phyloP scores from a whole-genome alignment of 495 filamentous ascomycete genomes.

The Annulohypoxylon bovei region DNA sequence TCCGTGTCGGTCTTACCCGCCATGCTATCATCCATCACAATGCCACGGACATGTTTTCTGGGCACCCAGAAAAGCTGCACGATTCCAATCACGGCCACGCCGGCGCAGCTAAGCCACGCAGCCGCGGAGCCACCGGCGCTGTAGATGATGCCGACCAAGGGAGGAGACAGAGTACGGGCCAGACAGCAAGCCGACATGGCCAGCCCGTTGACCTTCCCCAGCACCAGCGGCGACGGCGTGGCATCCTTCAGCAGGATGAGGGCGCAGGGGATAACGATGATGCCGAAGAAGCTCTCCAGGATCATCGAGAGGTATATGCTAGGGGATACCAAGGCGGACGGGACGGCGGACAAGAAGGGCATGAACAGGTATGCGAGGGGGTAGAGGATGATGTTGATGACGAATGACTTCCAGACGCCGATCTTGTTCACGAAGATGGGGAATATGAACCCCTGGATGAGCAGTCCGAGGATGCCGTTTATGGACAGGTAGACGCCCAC shows the following conservation, averaged over 20 bases:
- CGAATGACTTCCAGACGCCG: conserved; percentile 73
- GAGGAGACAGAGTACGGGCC: conserved; percentile 73
- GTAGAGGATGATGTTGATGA: conserved; percentile 70
- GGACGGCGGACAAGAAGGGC: conserved; percentile 69
- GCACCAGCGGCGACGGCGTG: conserved; percentile 65
- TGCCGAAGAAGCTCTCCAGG: conserved; percentile 73
- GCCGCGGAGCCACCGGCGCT: conserved; percentile 67
- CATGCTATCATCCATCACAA: conserved; percentile 15
- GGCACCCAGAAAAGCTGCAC: conserved; percentile 70
- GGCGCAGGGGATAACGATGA: conserved; percentile 73
- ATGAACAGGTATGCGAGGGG: conserved; percentile 76
- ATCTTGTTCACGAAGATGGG: conserved; percentile 69
- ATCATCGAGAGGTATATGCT: conserved; percentile 71
- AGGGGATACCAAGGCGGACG: conserved; percentile 58
- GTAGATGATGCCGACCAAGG: conserved; percentile 72
- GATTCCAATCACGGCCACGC: conserved; percentile 69
- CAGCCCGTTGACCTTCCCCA: conserved; percentile 78
- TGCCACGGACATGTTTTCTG: conserved; percentile 37
- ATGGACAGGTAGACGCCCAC: conserved; percentile 75
- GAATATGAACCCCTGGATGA: conserved; percentile 75
- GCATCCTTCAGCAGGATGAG: conserved; percentile 79
- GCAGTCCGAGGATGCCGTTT: conserved; percentile 74
- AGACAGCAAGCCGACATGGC: conserved; percentile 74
- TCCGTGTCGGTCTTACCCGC: conserved; percentile 5
- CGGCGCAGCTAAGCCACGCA: conserved; percentile 73